Base-by-base conservation (phyloP, 2,329 filamentous ascomycete genomes). In the Aspergillus tubingensis region DNA sequence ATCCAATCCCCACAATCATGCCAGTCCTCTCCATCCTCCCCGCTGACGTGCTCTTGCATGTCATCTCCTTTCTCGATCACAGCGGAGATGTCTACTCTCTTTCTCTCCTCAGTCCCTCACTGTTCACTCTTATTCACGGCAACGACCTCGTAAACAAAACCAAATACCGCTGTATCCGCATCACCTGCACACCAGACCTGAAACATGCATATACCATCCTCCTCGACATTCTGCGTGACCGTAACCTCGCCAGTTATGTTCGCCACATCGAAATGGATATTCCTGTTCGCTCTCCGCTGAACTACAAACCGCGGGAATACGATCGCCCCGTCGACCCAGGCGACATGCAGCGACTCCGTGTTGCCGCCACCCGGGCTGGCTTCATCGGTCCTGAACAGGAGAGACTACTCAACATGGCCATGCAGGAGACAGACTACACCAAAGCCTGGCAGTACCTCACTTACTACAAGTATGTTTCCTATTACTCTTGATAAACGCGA, bases 1-100 rank as follows among this genome's bases (percentile, higher is more conserved):
- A n/a, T 53, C 50, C 32, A 36, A 58, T 44, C 55, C 48, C 68
- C 68, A 36, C 57, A 66, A 32, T 64, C 44, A 49, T 49, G 44
- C 44, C 44, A 5, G 21, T 23, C 23, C 44, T 49, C 11, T n/a
- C 44, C 5, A 15, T 8, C 8, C 44, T 49, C 23, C 44, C 44
- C 13, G 23, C 44, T 8, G 44, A 49, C 21, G 15, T 49, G 3
- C 47, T 50, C 13, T 17, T 50, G 4, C 15, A 30, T 6, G 6
- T 50, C 25, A 30, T 50, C 25, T 30, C 23, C 7, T 50, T 30
- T 11, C 25, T 50, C 27, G 25, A 30, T 11, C 47, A n/a, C 25
- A 50, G 25, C 2, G 5, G 19, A 15, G 44, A 49, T 49, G 44
- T 49, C 44, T 15, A 23, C 13, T 21, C 44, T 8, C 13, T 49